These are phyloP conservation scores for Magnolia sinica DNA, from an alignment of 164 flowering plant genomes.

Conservation along the genomic window DNA sequence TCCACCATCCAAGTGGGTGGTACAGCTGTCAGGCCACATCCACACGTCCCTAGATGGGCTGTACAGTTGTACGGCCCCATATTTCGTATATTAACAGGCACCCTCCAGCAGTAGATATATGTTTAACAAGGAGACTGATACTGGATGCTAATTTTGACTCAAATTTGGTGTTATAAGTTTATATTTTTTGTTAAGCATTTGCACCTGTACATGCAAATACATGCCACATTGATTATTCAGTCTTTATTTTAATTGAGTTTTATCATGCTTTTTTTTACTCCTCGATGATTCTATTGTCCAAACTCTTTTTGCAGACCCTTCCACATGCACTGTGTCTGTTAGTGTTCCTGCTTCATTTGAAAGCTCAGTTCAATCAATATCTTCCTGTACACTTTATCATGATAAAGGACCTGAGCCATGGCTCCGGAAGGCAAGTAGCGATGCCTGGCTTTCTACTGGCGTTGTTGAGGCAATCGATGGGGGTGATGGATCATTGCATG, in stretches of 20 bases:
- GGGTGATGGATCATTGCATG: slow-evolving; percentile 67
- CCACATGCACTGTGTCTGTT: slow-evolving; percentile 67
- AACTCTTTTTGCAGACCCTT: slow-evolving; percentile 57
- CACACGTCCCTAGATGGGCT: no score
- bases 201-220: background rate
- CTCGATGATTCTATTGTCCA: background rate
- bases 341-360: slow-evolving; percentile 60
- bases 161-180: background rate
- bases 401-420: slow-evolving; percentile 97
- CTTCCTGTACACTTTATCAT: slow-evolving; percentile 90
- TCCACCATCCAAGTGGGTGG: no score
- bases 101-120: no score
- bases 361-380: slow-evolving; percentile 45
- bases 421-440: slow-evolving; percentile 89
- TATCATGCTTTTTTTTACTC: background rate
- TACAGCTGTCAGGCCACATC: no score
- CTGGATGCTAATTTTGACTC: background rate
- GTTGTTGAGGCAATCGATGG: slow-evolving; percentile 83
- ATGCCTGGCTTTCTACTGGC: slow-evolving; percentile 98
- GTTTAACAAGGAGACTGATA: background rate
- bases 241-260: background rate
- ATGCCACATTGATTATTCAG: background rate
- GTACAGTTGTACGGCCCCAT: no score
- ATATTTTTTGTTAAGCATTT: background rate
- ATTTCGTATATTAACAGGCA: no score